phyloP scores from a whole-genome alignment of 2,329 filamentous ascomycete genomes.

The Fusarium denticulatum region DNA sequence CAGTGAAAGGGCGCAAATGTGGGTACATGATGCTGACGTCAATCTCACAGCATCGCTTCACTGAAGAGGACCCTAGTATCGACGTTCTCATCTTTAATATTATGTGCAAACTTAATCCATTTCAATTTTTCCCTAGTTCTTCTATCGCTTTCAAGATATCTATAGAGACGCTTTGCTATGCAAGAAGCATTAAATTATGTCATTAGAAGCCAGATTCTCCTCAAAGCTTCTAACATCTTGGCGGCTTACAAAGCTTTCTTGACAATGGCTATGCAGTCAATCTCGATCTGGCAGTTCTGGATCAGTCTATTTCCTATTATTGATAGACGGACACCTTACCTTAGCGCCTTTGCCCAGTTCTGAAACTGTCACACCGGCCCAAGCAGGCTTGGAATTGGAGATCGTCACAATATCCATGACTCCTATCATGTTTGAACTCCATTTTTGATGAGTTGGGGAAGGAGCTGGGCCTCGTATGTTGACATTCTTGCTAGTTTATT shows the following conservation, averaged over 20 bases:
- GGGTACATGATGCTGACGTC: neutral
- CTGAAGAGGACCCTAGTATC: rapidly evolving
- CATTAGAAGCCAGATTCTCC: neutral
- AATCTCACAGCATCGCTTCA: neutral
- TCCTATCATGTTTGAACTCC: neutral
- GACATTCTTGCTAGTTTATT: neutral
- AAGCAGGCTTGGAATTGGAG: neutral
- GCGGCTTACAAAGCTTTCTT: neutral
- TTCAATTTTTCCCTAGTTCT: rapidly evolving
- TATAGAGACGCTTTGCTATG: neutral
- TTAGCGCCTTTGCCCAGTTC: neutral
- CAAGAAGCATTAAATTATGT: rapidly evolving
- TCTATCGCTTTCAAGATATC: rapidly evolving
- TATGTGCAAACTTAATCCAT: neutral
- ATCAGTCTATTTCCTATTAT: rapidly evolving
- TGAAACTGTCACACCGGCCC: neutral
- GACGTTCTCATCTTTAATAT: neutral
- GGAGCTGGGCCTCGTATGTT: too few relatives aligned
- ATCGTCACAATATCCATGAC: neutral
- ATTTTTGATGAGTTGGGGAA: neutral
- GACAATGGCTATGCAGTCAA: neutral
- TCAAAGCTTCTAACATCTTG: too few relatives aligned
- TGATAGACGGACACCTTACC: neutral
- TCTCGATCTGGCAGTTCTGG: neutral
- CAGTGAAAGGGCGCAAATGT: neutral